A percentile compares a stretch with the other conserved stretches of the same genome.
Conservation (phyloP, 2,329 filamentous ascomycete species). For the Neoascochyta sp. region DNA sequence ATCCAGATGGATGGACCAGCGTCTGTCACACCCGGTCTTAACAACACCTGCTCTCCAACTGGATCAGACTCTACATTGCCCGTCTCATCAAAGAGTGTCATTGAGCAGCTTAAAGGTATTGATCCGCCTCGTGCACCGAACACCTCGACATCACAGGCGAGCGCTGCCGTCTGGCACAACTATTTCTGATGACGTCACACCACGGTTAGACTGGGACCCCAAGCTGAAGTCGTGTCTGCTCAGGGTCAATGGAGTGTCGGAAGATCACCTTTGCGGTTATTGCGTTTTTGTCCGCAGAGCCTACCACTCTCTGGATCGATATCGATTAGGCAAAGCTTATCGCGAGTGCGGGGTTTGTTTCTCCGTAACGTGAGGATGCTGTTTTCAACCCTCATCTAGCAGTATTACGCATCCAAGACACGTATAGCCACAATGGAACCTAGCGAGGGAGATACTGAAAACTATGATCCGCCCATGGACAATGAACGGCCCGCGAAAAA, state of each 20-base stretch:
- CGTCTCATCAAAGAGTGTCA: slow-evolving; percentile 3
- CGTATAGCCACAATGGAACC: slow-evolving; percentile 7
- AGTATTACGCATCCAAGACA: too few species aligned
- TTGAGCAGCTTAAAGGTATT: slow-evolving; percentile 6
- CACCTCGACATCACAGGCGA: slow-evolving; percentile 2
- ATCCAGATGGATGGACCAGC: slow-evolving; percentile 4
- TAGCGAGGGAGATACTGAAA: slow-evolving; percentile 3
- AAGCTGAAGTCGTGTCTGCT: too few species aligned
- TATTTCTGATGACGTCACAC: slow-evolving; percentile 8
- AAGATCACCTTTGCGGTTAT: too few species aligned
- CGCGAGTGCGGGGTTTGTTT: slow-evolving; percentile 11
- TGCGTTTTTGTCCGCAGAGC: too few species aligned
- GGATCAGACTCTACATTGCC: slow-evolving; percentile 4
- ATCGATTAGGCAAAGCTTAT: neutral
- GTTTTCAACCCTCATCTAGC: too few species aligned
- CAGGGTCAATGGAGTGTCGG: too few species aligned
- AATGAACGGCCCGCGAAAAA: slow-evolving; percentile 12
- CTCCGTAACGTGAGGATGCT: slow-evolving; percentile 7
- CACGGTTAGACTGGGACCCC: too few species aligned
- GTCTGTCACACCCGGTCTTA: slow-evolving; percentile 2
- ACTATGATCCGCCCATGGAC: slow-evolving; percentile 1
- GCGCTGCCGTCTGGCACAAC: slow-evolving; percentile 7
- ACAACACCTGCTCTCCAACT: neutral
- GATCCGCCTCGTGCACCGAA: slow-evolving; percentile 8
- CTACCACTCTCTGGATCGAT: too few species aligned